Percentiles rank a stretch among this genome's conserved stretches.
Conservation (phyloP, 805 yeast species). For the Yarrowia osloensis region DNA sequence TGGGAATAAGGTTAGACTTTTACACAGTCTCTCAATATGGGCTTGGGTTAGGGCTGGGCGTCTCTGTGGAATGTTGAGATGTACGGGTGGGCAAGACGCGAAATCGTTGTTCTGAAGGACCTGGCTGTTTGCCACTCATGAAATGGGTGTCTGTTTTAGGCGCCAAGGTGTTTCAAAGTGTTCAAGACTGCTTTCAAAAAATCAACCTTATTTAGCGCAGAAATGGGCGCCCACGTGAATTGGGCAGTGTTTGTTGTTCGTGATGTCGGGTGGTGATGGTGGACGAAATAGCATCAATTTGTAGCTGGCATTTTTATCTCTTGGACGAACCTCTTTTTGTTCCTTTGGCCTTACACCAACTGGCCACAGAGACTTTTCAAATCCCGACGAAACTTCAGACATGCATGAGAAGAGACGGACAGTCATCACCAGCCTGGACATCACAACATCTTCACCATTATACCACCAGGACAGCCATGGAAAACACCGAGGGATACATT, state of each 20-base stretch:
- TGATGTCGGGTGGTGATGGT: neutral
- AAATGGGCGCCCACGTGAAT: neutral
- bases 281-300: neutral
- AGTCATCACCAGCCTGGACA: neutral
- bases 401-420: neutral
- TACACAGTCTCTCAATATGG: neutral
- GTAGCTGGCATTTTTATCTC: neutral
- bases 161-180: neutral
- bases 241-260: neutral
- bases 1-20: neutral
- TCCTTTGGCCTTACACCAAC: neutral
- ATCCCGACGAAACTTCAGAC: neutral
- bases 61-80: neutral
- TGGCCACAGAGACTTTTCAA: neutral
- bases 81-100: neutral
- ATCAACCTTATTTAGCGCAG: neutral
- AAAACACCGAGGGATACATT: constrained; percentile 25
- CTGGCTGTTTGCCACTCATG: neutral
- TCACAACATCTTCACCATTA: neutral
- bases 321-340: neutral
- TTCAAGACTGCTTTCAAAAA: neutral
- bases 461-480: neutral
- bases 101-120: neutral
- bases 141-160: neutral
- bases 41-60: neutral